These are phyloP conservation scores for Oryza rufipogon DNA, from an alignment of 176 grass and related monocot species.

Conservation along the genomic window DNA sequence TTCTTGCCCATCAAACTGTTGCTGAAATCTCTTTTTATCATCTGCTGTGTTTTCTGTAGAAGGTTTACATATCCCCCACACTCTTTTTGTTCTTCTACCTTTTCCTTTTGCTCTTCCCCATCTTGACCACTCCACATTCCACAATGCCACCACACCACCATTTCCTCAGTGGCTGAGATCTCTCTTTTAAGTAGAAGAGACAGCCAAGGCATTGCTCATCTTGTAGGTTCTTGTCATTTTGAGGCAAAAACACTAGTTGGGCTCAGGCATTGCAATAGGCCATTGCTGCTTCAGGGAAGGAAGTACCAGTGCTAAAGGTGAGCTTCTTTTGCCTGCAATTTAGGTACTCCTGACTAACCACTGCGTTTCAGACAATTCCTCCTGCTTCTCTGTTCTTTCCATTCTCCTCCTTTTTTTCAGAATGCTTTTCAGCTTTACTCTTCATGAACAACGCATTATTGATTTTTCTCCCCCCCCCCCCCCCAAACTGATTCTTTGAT, in stretches of 20 bases:
- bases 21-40: constrained; percentile 10
- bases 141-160: constrained; percentile 19
- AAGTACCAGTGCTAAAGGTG: constrained; percentile 38
- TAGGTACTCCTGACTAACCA: constrained; percentile 1
- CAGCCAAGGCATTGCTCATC: constrained; percentile 5
- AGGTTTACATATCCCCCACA: constrained; percentile 45
- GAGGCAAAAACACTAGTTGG: not conserved
- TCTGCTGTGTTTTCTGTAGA: constrained; percentile 33
- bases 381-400: constrained; percentile 22
- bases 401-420: constrained; percentile 6
- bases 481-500: not conserved
- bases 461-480: not conserved
- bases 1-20: constrained; percentile 32
- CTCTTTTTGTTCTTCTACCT: constrained; percentile 61
- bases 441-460: not conserved
- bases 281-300: constrained; percentile 18
- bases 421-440: constrained; percentile 40
- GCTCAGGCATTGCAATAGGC: not conserved
- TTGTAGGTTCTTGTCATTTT: constrained; percentile 25
- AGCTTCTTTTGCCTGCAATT: constrained; percentile 38
- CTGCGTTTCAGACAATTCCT: constrained; percentile 8
- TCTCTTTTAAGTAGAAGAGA: constrained; percentile 44
- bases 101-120: constrained; percentile 52
- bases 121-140: constrained; percentile 48
- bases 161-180: constrained; percentile 20